These are phyloP conservation scores for Neurospora sp. DNA, from an alignment of 495 filamentous ascomycete species.

Conservation along the genomic window DNA sequence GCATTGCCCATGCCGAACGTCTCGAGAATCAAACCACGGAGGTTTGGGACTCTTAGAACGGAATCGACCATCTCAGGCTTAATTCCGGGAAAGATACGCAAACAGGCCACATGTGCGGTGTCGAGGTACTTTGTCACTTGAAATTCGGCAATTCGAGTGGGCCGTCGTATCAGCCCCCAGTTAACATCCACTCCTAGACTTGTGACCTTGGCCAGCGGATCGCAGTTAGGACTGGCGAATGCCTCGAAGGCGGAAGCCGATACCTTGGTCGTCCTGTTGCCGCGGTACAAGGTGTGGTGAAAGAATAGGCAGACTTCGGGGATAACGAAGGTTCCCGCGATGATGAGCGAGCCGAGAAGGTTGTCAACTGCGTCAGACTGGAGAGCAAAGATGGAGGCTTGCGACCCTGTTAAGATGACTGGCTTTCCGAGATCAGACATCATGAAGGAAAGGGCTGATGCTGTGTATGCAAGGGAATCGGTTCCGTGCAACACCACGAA, in stretches of 20 bases:
- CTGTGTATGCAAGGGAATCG: constrained; percentile 85
- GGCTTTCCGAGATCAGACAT: constrained; percentile 84
- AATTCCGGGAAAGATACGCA: constrained; percentile 94
- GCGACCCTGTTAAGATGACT: constrained; percentile 82
- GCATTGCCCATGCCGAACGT: constrained; percentile 96
- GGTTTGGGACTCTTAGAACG: constrained; percentile 64
- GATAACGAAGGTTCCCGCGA: constrained; percentile 93
- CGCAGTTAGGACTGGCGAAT: constrained; percentile 76
- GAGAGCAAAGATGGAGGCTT: constrained; percentile 84
- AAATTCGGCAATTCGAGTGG: constrained; percentile 63
- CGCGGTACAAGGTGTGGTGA: constrained; percentile 83
- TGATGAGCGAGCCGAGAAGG: constrained; percentile 79
- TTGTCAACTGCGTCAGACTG: constrained; percentile 97
- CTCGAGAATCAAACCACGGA: constrained; percentile 81
- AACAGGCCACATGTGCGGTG: constrained; percentile 81
- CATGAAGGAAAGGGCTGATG: constrained; percentile 92
- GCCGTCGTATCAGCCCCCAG: constrained; percentile 72
- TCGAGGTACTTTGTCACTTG: constrained; percentile 67
- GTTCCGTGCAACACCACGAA: constrained; percentile 97
- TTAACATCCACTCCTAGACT: constrained; percentile 72
- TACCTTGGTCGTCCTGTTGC: constrained; percentile 82
- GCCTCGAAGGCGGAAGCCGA: constrained; percentile 79
- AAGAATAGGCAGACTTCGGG: constrained; percentile 96
- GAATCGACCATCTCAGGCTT: constrained; percentile 90
- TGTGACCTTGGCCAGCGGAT: constrained; percentile 68